phyloP scores from a whole-genome alignment of 2,329 filamentous ascomycete genomes.

The Zasmidium angulare region DNA sequence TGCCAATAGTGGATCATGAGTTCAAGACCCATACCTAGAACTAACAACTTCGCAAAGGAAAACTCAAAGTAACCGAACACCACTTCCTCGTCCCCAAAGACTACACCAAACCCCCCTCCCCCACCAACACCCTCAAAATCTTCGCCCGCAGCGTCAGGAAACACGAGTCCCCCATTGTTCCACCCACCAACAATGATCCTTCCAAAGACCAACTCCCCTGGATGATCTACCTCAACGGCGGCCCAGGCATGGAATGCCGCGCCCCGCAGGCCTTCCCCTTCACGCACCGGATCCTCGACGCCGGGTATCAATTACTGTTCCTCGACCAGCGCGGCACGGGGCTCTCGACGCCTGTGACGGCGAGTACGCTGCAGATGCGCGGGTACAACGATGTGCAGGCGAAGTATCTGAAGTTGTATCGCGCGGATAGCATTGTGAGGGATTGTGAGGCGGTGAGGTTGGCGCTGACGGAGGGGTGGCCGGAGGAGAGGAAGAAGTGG shows the following conservation, averaged over 20 bases:
- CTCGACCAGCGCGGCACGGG: slow-evolving; percentile 93
- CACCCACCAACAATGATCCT: slow-evolving; percentile 50
- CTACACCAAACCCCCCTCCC: slow-evolving; percentile 62
- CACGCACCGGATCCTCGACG: slow-evolving; percentile 69
- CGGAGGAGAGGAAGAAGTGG: slow-evolving; percentile 73
- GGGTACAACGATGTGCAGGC: slow-evolving; percentile 68
- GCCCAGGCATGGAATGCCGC: slow-evolving; percentile 75
- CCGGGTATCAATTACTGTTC: slow-evolving; percentile 78
- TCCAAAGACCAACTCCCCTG: slow-evolving; percentile 63
- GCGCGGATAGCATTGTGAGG: slow-evolving; percentile 84
- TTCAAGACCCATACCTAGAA: not conserved
- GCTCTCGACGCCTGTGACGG: slow-evolving; percentile 75
- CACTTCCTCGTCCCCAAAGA: slow-evolving; percentile 86
- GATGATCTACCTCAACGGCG: slow-evolving; percentile 77
- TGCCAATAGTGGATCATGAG: not conserved
- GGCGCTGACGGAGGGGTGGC: slow-evolving; percentile 68
- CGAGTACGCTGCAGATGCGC: slow-evolving; percentile 65
- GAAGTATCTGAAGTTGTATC: slow-evolving; percentile 78
- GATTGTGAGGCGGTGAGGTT: slow-evolving; percentile 85
- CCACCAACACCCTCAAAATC: slow-evolving; percentile 63
- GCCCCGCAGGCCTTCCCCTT: slow-evolving; percentile 72
- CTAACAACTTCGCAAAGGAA: slow-evolving; percentile 52
- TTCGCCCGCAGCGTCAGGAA: slow-evolving; percentile 75
- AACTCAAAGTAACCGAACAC: slow-evolving; percentile 73
- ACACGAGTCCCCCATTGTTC: slow-evolving; percentile 56